Percentiles rank a stretch among this genome's conserved stretches.
Conservation (phyloP, 2,329 filamentous ascomycete species). For the Acrodontium crateriforme region DNA sequence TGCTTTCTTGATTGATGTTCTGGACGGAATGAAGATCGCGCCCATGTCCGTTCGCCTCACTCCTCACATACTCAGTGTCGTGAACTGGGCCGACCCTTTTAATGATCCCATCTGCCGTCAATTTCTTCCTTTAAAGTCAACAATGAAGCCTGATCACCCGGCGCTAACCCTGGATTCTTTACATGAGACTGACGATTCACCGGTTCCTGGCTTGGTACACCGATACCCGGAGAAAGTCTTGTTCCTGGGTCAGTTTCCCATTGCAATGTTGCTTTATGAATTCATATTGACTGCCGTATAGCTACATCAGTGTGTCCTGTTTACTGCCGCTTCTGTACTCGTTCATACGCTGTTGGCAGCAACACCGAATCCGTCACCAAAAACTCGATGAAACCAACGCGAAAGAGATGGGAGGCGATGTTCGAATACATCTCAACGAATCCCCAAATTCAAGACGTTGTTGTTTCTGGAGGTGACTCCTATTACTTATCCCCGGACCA, state of each 20-base stretch:
- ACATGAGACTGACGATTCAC: slow-evolving; percentile 42
- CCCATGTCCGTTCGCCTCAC: slow-evolving; percentile 49
- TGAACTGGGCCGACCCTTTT: slow-evolving; percentile 46
- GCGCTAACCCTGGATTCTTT: slow-evolving; percentile 43
- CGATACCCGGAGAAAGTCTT: slow-evolving; percentile 51
- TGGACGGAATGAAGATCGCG: slow-evolving; percentile 37
- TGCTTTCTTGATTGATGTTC: slow-evolving; percentile 42
- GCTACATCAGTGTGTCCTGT: slow-evolving; percentile 48
- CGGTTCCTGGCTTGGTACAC: slow-evolving; percentile 45
- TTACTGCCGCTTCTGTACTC: slow-evolving; percentile 50
- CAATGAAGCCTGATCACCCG: slow-evolving; percentile 41
- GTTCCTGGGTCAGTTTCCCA: slow-evolving; percentile 38
- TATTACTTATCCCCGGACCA: slow-evolving; percentile 43
- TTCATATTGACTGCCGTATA: slow-evolving; percentile 16
- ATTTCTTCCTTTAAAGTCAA: slow-evolving; percentile 44
- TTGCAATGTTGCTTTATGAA: not conserved
- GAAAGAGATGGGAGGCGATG: slow-evolving; percentile 43
- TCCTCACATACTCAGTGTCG: slow-evolving; percentile 45
- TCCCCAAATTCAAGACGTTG: slow-evolving; percentile 41
- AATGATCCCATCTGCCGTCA: slow-evolving; percentile 47
- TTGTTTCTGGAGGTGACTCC: slow-evolving; percentile 49
- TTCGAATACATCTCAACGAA: slow-evolving; percentile 43
- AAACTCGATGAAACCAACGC: slow-evolving; percentile 12
- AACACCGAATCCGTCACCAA: slow-evolving; percentile 38
- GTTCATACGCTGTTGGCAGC: slow-evolving; percentile 44